These are phyloP conservation scores for Talaromyces stipitatus DNA, from an alignment of 495 filamentous ascomycete genomes.

Conservation along the genomic window DNA sequence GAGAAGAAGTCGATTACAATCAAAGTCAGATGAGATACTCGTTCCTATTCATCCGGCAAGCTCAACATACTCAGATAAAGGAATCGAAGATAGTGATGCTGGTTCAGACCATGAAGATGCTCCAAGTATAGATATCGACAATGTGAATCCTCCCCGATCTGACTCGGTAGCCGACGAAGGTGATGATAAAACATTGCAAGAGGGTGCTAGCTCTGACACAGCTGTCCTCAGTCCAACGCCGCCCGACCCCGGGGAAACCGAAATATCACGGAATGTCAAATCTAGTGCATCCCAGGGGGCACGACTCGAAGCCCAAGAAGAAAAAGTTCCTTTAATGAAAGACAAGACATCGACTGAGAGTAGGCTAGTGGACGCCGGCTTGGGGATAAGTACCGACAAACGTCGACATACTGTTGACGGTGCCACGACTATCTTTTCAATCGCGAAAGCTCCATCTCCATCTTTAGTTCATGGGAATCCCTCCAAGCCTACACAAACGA, in stretches of 20 bases:
- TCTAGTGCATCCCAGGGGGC: too few relatives aligned
- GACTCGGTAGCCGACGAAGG: not conserved
- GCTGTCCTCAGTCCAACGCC: not conserved
- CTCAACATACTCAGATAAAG: not conserved
- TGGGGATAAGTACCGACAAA: not conserved
- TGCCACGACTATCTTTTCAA: not conserved
- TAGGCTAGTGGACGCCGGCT: conserved; percentile 11
- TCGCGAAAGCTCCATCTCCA: not conserved
- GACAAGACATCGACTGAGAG: not conserved
- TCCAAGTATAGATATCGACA: not conserved
- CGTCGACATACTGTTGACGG: conserved; percentile 6
- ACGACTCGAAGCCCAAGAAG: not conserved
- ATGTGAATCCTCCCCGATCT: not conserved
- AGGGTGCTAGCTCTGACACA: not conserved
- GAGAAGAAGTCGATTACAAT: not conserved
- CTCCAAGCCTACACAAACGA: not conserved
- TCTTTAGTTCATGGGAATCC: not conserved
- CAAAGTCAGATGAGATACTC: conserved; percentile 29
- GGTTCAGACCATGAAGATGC: not conserved
- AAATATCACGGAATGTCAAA: not conserved
- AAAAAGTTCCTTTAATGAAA: not conserved
- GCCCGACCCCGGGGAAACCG: not conserved
- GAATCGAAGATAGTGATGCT: not conserved
- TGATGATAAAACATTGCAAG: not conserved
- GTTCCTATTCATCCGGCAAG: conserved; percentile 3